These are phyloP conservation scores for Eleusine coracana DNA, from an alignment of 176 grass and related monocot species.

Conservation along the genomic window DNA sequence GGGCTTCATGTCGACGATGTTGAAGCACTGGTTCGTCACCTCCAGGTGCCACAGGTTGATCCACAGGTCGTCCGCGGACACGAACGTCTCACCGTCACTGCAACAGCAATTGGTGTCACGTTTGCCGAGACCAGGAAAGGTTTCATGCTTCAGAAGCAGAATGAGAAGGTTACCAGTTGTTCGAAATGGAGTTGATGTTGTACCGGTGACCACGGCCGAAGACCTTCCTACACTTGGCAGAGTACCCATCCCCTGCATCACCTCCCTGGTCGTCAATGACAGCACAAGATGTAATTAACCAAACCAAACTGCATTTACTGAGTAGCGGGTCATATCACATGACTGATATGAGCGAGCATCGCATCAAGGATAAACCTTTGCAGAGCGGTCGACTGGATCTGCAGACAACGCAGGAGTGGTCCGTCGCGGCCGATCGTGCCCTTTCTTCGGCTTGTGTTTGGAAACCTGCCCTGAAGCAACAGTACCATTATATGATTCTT, in stretches of 20 bases:
- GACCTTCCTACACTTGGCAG: slow-evolving; percentile 48
- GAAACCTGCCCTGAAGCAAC: slow-evolving; percentile 39
- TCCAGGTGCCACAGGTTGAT: slow-evolving; percentile 69
- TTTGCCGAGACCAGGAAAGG: not conserved
- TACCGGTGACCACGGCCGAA: slow-evolving; percentile 47
- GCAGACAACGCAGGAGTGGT: not conserved
- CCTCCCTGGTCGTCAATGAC: not conserved
- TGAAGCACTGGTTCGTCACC: slow-evolving; percentile 56
- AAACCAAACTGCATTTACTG: not conserved
- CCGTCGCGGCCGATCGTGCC: not conserved
- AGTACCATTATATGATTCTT: not conserved
- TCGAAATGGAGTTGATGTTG: slow-evolving; percentile 61
- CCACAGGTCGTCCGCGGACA: slow-evolving; percentile 61
- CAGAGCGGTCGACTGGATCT: not conserved
- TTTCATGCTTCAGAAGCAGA: not conserved
- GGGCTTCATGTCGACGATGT: slow-evolving; percentile 56
- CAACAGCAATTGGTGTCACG: not conserved
- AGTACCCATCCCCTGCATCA: slow-evolving; percentile 27
- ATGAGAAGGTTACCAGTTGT: slow-evolving; percentile 44
- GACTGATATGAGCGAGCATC: not conserved
- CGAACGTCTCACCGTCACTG: slow-evolving; percentile 65
- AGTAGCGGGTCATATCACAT: too few relatives aligned
- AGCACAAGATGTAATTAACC: not conserved
- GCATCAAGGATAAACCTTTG: slow-evolving; percentile 4
- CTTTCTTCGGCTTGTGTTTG: slow-evolving; percentile 24